These are phyloP conservation scores for Eragrostis tef DNA, from an alignment of 202 grass and related monocot species.

Conservation along the genomic window DNA sequence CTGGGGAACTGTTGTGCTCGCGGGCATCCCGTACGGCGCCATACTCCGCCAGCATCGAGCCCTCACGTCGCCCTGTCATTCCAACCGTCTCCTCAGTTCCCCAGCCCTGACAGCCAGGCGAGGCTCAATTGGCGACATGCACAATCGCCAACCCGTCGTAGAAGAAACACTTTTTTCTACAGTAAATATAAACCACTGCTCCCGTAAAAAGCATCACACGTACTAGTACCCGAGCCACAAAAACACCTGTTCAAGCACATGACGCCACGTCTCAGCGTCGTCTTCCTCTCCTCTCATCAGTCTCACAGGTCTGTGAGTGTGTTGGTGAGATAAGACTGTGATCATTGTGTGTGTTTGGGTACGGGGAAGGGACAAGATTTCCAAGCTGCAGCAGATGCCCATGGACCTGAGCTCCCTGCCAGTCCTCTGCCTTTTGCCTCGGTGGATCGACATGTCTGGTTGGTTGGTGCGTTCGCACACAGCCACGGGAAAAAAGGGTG, in stretches of 20 bases:
- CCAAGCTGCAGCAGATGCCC: background rate
- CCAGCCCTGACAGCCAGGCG: background rate
- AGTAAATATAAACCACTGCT: background rate
- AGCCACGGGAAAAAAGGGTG: background rate
- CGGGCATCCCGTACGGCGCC: too few relatives aligned
- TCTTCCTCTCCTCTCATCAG: background rate
- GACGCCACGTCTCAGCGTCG: background rate
- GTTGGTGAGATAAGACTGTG: background rate
- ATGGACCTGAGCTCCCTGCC: background rate
- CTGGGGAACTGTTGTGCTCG: too few relatives aligned
- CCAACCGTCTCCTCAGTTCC: slow-evolving; percentile 31
- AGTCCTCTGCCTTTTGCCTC: background rate
- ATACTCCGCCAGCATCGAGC: slow-evolving; percentile 8
- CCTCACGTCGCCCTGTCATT: slow-evolving; percentile 49
- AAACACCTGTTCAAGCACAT: slow-evolving; percentile 27
- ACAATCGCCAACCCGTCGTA: background rate
- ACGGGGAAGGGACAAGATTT: slow-evolving; percentile 36
- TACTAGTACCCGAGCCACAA: background rate
- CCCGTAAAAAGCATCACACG: background rate
- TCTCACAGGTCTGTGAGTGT: background rate
- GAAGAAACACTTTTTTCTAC: too few relatives aligned
- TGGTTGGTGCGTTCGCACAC: background rate
- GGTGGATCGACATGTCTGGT: background rate
- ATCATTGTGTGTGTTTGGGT: background rate
- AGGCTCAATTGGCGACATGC: background rate